A percentile compares a stretch with the other conserved stretches of the same genome.
Evolutionary conservation across 257 asterid genomes (phyloP).

Genomic region (Rauvolfia tetraphylla): DNA sequence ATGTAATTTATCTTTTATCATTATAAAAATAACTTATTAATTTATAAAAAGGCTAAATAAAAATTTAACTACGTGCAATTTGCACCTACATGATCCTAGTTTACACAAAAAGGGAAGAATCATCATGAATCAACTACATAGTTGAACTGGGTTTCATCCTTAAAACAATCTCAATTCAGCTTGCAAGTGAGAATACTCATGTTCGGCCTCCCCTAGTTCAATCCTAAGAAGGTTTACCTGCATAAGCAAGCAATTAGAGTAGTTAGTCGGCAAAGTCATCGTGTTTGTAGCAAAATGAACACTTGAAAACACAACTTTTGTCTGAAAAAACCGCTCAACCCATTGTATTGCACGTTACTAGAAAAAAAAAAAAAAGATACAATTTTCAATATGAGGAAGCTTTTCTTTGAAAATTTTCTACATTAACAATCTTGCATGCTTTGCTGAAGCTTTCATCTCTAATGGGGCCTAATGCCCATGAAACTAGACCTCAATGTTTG

Average conservation of each 20-base stretch:
- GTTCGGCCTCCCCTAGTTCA: conserved; percentile 15
- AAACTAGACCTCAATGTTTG: background rate
- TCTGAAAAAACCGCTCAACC: background rate
- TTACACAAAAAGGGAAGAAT: background rate
- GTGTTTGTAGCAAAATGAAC: background rate
- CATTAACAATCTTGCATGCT: background rate
- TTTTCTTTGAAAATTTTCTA: background rate
- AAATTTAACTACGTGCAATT: too few relatives aligned
- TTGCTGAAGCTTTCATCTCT: background rate
- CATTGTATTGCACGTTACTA: background rate
- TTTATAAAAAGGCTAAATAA: too few relatives aligned
- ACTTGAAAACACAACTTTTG: background rate
- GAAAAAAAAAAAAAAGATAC: background rate
- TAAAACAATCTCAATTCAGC: conserved; percentile 17
- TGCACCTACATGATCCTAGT: too few relatives aligned
- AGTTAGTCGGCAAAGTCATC: background rate
- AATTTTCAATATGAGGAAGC: background rate
- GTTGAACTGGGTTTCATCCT: conserved; percentile 8
- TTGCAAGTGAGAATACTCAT: conserved; percentile 20
- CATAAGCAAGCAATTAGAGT: background rate
- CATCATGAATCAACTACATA: background rate
- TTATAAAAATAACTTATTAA: too few relatives aligned
- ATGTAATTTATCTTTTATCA: too few relatives aligned
- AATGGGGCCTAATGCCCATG: background rate
- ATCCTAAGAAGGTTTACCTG: conserved; percentile 19